These are phyloP conservation scores for Agrostemma githago DNA, from an alignment of 148 eudicot species.

Conservation along the genomic window DNA sequence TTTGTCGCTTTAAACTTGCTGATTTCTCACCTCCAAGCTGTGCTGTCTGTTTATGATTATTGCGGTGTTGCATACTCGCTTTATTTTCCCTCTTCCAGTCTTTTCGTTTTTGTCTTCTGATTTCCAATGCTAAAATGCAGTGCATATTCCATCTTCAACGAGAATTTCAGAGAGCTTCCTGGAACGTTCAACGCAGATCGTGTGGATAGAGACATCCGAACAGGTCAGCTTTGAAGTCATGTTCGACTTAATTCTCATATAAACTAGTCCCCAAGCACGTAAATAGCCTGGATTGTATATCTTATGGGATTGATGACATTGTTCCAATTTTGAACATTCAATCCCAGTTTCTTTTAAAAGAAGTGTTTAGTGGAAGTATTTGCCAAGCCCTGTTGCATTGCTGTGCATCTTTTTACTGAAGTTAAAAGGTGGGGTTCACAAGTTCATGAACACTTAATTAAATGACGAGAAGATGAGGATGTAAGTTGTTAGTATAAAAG, in stretches of 20 bases:
- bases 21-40: too few species aligned
- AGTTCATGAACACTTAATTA: too few species aligned
- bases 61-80: background rate
- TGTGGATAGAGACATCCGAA: constrained; percentile 81
- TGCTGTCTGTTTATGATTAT: too few species aligned
- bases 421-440: background rate
- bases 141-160: constrained; percentile 95
- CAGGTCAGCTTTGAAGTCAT: constrained; percentile 68
- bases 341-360: background rate
- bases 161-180: constrained; percentile 93
- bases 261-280: background rate
- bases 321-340: background rate
- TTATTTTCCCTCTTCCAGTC: background rate
- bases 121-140: constrained; percentile 34
- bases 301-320: background rate
- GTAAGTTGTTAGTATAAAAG: background rate
- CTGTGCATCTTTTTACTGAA: background rate
- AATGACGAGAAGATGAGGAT: too few species aligned
- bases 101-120: constrained; percentile 1
- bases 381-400: background rate
- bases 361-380: background rate
- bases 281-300: background rate
- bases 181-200: constrained; percentile 94
- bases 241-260: background rate
- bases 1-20: too few species aligned